These are phyloP conservation scores for Zalerion maritima DNA, from an alignment of 495 filamentous ascomycete species.

Conservation along the genomic window DNA sequence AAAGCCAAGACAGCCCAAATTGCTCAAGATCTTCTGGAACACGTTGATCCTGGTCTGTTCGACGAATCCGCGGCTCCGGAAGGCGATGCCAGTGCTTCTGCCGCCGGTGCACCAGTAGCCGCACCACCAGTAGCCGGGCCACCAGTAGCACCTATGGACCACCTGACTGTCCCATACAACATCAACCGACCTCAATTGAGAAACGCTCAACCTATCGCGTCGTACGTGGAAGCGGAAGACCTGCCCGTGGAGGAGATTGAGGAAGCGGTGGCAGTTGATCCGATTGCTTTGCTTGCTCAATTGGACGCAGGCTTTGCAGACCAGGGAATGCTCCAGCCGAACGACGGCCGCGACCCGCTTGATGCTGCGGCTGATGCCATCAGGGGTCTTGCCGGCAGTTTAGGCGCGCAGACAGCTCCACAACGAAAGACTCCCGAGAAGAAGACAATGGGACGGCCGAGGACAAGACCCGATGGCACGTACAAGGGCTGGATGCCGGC, in stretches of 20 bases:
- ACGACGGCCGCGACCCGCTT: constrained; percentile 16
- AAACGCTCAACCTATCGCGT: constrained; percentile 28
- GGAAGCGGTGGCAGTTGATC: constrained; percentile 19
- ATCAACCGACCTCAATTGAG: constrained; percentile 23
- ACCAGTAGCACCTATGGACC: background rate
- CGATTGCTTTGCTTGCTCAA: too few species aligned
- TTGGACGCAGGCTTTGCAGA: too few species aligned
- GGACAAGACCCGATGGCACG: too few species aligned
- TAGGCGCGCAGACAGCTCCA: too few species aligned
- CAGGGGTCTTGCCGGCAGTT: constrained; percentile 10
- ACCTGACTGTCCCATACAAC: constrained; percentile 14
- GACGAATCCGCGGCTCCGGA: too few species aligned
- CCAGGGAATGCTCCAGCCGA: too few species aligned
- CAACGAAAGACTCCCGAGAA: too few species aligned
- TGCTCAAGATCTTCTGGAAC: constrained; percentile 21
- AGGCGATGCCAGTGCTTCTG: too few species aligned
- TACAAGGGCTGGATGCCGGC: too few species aligned
- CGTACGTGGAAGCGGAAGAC: constrained; percentile 25
- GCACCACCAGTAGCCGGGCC: constrained; percentile 4
- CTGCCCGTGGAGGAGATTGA: constrained; percentile 1
- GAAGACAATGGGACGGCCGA: too few species aligned
- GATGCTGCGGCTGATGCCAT: constrained; percentile 23
- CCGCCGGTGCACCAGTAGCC: constrained; percentile 3
- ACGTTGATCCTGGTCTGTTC: constrained; percentile 25
- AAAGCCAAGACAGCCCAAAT: constrained; percentile 19